phyloP scores from a whole-genome alignment of 2,329 filamentous ascomycete genomes.

The Colletotrichum tabaci region DNA sequence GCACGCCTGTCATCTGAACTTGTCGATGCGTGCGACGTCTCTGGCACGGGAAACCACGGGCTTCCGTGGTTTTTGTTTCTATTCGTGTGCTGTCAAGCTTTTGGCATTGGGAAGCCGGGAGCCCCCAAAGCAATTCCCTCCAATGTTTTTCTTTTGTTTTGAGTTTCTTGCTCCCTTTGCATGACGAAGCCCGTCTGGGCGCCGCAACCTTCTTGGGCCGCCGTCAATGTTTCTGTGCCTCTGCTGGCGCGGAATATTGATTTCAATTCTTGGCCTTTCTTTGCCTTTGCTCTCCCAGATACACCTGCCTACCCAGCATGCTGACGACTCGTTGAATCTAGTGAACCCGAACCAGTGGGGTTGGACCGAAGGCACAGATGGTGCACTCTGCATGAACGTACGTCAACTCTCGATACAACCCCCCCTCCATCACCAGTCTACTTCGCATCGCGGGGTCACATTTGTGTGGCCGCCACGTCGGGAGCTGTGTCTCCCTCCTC shows the following conservation, averaged over 20 bases:
- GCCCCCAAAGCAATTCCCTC: too few species aligned
- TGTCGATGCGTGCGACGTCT: background rate
- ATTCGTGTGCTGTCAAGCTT: slow-evolving; percentile 27
- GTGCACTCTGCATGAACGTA: slow-evolving; percentile 68
- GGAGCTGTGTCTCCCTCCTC: background rate
- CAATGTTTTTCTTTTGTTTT: background rate
- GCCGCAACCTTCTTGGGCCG: background rate
- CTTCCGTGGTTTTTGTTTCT: slow-evolving; percentile 30
- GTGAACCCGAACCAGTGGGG: slow-evolving; percentile 73
- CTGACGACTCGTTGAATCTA: slow-evolving; percentile 46
- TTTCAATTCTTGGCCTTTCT: background rate
- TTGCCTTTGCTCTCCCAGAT: background rate
- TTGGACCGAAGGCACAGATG: slow-evolving; percentile 54
- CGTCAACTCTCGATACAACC: slow-evolving; percentile 46
- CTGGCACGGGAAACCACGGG: slow-evolving; percentile 17
- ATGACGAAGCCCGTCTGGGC: slow-evolving; percentile 33
- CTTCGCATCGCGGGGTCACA: slow-evolving; percentile 5
- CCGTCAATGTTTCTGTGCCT: background rate
- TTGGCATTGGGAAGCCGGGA: background rate
- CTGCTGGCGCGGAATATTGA: background rate
- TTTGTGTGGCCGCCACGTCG: slow-evolving; percentile 1
- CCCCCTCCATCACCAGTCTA: slow-evolving; percentile 15
- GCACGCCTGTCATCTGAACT: slow-evolving; percentile 29
- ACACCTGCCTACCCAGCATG: slow-evolving; percentile 1
- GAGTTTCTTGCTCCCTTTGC: slow-evolving; percentile 35